Percentiles rank a stretch among this genome's conserved stretches.
Conservation (phyloP, 192 early-diverging fungal genomes). For the Thoreauomyces humboldtii region DNA sequence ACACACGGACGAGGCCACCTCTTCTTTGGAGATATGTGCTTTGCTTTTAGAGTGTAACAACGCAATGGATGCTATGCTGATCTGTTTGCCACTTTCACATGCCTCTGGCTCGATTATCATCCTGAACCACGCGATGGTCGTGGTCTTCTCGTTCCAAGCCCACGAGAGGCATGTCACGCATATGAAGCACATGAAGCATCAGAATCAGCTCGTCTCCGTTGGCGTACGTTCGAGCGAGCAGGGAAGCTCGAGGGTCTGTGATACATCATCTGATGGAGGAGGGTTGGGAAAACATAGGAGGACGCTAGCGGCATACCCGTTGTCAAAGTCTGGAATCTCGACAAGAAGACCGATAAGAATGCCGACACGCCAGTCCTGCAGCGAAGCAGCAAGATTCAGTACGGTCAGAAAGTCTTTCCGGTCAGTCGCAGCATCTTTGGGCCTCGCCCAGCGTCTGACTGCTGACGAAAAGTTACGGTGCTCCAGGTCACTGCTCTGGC, state of each 20-base stretch:
- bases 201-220: slow-evolving; percentile 76
- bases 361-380: slow-evolving; percentile 53
- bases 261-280: no score
- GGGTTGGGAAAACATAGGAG: slow-evolving; percentile 28
- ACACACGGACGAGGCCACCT: slow-evolving; percentile 53
- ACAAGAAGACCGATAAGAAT: slow-evolving; percentile 54
- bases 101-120: slow-evolving; percentile 30
- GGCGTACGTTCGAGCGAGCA: no score
- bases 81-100: slow-evolving; percentile 16
- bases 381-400: slow-evolving; percentile 67
- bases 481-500: slow-evolving; percentile 65
- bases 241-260: not conserved
- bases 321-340: slow-evolving; percentile 81
- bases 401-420: slow-evolving; percentile 63
- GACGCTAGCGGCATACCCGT: slow-evolving; percentile 52
- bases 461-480: not conserved
- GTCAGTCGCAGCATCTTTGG: slow-evolving; percentile 30
- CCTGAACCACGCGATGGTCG: slow-evolving; percentile 32
- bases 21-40: slow-evolving; percentile 45
- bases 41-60: not conserved
- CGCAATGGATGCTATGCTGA: no score
- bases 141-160: slow-evolving; percentile 36
- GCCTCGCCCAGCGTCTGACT: not conserved
- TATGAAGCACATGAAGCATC: slow-evolving; percentile 74
- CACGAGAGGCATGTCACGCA: slow-evolving; percentile 69